Conservation (phyloP, 345 rosid genomes). For the Eucalyptus polyanthemos region DNA sequence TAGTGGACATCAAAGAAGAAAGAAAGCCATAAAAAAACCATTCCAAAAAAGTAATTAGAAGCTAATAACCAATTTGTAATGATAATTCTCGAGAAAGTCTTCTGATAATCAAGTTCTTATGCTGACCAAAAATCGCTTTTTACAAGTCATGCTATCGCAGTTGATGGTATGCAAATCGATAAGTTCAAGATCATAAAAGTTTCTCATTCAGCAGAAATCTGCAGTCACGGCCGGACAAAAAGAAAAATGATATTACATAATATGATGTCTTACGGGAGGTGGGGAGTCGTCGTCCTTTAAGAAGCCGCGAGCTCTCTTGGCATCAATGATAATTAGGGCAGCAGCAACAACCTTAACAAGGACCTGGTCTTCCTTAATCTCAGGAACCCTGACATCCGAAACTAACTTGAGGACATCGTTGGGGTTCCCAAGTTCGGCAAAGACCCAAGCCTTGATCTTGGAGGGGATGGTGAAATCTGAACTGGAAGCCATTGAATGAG, state of each 20-base stretch:
- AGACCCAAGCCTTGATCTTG: constrained; percentile 74
- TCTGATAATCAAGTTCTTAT: background rate
- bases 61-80: background rate
- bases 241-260: background rate
- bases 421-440: constrained; percentile 48
- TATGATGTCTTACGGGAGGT: constrained; percentile 36
- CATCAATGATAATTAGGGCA: constrained; percentile 81
- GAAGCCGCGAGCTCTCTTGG: constrained; percentile 61
- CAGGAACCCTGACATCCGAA: constrained; percentile 49
- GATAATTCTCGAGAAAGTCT: background rate
- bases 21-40: background rate
- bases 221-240: background rate
- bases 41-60: background rate
- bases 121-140: background rate
- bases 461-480: constrained; percentile 11
- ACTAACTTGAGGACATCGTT: constrained; percentile 56
- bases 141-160: background rate
- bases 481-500: background rate
- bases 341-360: constrained; percentile 71
- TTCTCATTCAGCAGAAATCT: background rate
- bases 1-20: background rate
- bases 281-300: constrained; percentile 75
- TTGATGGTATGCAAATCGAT: background rate
- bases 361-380: constrained; percentile 68
- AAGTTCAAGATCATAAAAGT: background rate